Evolutionary conservation across 2,329 filamentous ascomycete species (phyloP), one percentile per base, ranked within the genome.

Genomic region (Neopestalotiopsis rosae): DNA sequence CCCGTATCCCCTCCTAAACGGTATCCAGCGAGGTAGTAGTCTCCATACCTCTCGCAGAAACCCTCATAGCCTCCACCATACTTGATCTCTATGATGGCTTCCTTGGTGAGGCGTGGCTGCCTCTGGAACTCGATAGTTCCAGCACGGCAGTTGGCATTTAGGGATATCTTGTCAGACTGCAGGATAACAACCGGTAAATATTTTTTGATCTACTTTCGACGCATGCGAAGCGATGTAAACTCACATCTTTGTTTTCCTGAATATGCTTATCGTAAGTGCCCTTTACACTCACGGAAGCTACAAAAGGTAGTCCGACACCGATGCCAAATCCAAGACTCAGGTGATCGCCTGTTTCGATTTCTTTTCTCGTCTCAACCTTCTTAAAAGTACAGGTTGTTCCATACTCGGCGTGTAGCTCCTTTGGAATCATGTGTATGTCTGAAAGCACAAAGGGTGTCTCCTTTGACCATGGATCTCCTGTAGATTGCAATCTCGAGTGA

Each of bases 391-490:
- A 20, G 5, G 45, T 49, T 49, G 45, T 49, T 49, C 45, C 45
- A 49, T 49, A 49, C 17, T 49, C 45, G 45, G 45, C 45, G 45
- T 49, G 45, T n/a, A 49, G 45, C 45, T 49, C 45, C 45, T 49
- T 49, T 49, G 45, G 14, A 49, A 49, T 49, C 45, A 49, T 49
- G 1, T 49, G 45, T 49, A 49, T 49, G 45, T 49, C 45, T 4
- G 45, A 49, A 49, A 49, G 45, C 45, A 49, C 45, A 49, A 49
- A 49, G 45, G 45, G 45, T 17, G 45, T 49, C 45, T 49, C 45
- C 45, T 49, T 49, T 49, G 45, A 49, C 45, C 45, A 49, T 49
- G 45, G 45, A 49, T 49, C 45, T 49, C 45, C 45, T 49, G 45
- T 49, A 49, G 45, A 49, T 13, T 49, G 45, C 45, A 49, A 17